Evolutionary conservation across 805 yeast genomes (phyloP).

Genomic region (Jamesozyma hellenica): DNA sequence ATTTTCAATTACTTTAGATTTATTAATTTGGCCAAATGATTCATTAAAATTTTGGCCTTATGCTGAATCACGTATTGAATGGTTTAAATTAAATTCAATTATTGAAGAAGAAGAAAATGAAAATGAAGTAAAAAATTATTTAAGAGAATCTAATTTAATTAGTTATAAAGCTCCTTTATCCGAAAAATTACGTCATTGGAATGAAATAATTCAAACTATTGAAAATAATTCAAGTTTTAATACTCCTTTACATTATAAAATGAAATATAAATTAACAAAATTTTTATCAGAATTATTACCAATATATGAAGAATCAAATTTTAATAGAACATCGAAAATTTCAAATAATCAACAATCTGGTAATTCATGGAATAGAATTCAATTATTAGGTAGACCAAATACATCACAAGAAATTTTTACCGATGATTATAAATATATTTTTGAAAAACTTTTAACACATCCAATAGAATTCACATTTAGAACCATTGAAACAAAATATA

Average conservation of each 20-base stretch:
- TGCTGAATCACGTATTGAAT: constrained; percentile 21
- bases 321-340: constrained; percentile 19
- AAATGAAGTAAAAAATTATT: not conserved
- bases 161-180: constrained; percentile 26
- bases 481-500: constrained; percentile 9
- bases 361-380: constrained; percentile 14
- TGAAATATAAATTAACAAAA: constrained; percentile 18
- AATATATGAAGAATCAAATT: constrained; percentile 22
- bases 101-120: constrained; percentile 3
- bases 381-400: constrained; percentile 1
- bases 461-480: constrained; percentile 17
- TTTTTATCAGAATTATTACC: constrained; percentile 23
- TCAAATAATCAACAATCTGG: constrained; percentile 13
- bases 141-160: constrained; percentile 19
- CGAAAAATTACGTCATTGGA: constrained; percentile 26
- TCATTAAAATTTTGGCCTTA: constrained; percentile 23
- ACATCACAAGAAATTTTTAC: constrained; percentile 14
- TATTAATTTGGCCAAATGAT: constrained; percentile 20
- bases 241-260: constrained; percentile 18
- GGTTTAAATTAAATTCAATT: constrained; percentile 20
- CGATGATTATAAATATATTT: constrained; percentile 15
- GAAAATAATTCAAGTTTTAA: constrained; percentile 16
- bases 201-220: constrained; percentile 14
- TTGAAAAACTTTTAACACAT: constrained; percentile 13
- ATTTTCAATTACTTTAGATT: constrained; percentile 12